phyloP scores from a whole-genome alignment of 2,329 filamentous ascomycete genomes.

The Colletotrichum eleusines region DNA sequence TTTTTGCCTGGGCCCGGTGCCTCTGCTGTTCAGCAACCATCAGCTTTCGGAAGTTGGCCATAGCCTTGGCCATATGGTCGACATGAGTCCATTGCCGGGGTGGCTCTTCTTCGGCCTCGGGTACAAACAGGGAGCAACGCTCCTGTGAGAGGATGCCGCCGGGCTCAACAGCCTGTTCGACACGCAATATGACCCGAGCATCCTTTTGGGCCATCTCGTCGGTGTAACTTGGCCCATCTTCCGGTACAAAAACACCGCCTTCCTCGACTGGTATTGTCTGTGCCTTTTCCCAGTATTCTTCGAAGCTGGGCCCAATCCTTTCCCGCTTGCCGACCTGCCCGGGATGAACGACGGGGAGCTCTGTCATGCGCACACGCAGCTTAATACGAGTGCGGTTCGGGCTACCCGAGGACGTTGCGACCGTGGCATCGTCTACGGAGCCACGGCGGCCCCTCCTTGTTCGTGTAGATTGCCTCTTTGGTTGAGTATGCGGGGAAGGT shows the following conservation, averaged over 20 bases:
- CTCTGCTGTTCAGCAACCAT: slow-evolving; percentile 82
- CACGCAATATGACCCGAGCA: slow-evolving; percentile 74
- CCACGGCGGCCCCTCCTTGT: slow-evolving; percentile 59
- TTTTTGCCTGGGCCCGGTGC: slow-evolving; percentile 83
- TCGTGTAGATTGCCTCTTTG: slow-evolving; percentile 56
- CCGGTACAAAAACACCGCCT: slow-evolving; percentile 66
- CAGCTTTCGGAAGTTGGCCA: slow-evolving; percentile 82
- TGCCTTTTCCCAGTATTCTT: slow-evolving; percentile 68
- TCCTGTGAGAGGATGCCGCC: slow-evolving; percentile 81
- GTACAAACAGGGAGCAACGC: slow-evolving; percentile 78
- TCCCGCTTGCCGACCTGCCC: slow-evolving; percentile 66
- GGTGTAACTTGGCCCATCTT: slow-evolving; percentile 69
- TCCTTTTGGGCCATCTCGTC: slow-evolving; percentile 75
- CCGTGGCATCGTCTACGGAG: slow-evolving; percentile 46
- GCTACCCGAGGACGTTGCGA: slow-evolving; percentile 40
- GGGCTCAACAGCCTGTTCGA: slow-evolving; percentile 79
- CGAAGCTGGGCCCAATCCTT: slow-evolving; percentile 66
- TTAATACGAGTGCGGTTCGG: slow-evolving; percentile 59
- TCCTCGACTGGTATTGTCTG: slow-evolving; percentile 66
- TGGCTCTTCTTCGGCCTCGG: slow-evolving; percentile 79
- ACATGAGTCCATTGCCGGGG: slow-evolving; percentile 85
- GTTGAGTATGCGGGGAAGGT: slow-evolving; percentile 55
- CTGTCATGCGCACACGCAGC: slow-evolving; percentile 59
- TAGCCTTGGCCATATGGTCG: slow-evolving; percentile 86
- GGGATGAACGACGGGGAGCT: slow-evolving; percentile 70